Base-by-base conservation (phyloP, 2,329 filamentous ascomycete species). In the Xylaria polymorpha region DNA sequence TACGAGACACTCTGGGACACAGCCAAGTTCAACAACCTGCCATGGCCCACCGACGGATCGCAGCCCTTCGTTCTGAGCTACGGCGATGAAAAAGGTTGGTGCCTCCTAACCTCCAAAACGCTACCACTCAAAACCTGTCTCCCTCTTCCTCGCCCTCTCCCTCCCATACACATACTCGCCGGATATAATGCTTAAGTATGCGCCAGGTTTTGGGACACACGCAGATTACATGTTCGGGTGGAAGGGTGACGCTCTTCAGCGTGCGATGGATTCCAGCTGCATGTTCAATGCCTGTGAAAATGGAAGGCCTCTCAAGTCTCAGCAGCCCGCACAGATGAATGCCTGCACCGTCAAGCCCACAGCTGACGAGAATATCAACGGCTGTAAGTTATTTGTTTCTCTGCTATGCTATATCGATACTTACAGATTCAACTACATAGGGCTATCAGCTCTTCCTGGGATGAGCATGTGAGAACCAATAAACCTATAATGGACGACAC, bases 1-100 rank as follows among this genome's bases (percentile, higher is more conserved):
- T 78, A 83, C 75, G 83, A 85, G 73, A 82, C 84, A 39, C 81
- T 84, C 69, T 84, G 83, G 80, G 79, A 83, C 64, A 82, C 81
- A 4, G 74, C 78, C 8, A 71, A 75, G 55, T 83, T 83, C 72
- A 81, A 80, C 71, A 74, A 78, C 75, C 72, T 80, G 32, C 44
- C 44, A 1, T 79, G 80, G 80, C 75, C 75, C 22, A 75, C 77
- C 48, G 77, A 80, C 74, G 79, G 78, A n/a, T 76, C 74, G 5
- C 73, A 77, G 48, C 77, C 77, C 9, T 79, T 79, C 53, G 72
- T 74, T 2, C 68, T 74, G 10, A 79, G 74, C 70, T 78, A 74
- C 69, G 75, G 76, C 55, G 77, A 79, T 51, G 70, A 73, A 60
- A 0, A 15, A 25, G 51, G 80, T 29, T 3, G 25, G 25, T 29